These are phyloP conservation scores for Alternaria hordeiaustralica DNA, from an alignment of 2,329 filamentous ascomycete genomes.

Conservation along the genomic window DNA sequence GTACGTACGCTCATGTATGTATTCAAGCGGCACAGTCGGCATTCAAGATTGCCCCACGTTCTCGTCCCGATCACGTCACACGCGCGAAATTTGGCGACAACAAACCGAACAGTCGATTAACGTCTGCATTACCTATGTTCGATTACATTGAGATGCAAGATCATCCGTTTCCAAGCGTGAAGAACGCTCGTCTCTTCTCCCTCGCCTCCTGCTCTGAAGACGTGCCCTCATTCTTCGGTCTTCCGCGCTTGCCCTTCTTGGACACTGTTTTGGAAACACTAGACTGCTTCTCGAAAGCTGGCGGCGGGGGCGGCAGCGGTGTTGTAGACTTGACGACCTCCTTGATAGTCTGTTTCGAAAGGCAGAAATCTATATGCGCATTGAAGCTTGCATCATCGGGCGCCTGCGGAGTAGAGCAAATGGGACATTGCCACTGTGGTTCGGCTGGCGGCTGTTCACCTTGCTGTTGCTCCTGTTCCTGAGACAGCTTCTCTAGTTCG, in stretches of 20 bases:
- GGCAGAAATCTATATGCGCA: conserved; percentile 87
- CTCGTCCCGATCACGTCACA: too few relatives aligned
- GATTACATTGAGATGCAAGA: too few relatives aligned
- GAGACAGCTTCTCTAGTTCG: conserved; percentile 67
- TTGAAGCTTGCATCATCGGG: conserved; percentile 83
- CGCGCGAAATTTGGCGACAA: too few relatives aligned
- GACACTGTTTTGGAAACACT: conserved; percentile 18
- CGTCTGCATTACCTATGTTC: too few relatives aligned
- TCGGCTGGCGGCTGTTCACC: conserved; percentile 19
- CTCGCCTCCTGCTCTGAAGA: conserved; percentile 31
- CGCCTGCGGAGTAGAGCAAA: conserved; percentile 78
- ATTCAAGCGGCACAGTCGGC: too few relatives aligned
- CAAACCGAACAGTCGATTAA: too few relatives aligned
- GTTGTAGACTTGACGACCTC: conserved; percentile 70
- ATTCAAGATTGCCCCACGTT: too few relatives aligned
- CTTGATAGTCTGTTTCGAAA: conserved; percentile 84
- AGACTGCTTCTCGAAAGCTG: conserved; percentile 12
- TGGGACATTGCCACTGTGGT: conserved; percentile 80
- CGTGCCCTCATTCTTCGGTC: conserved; percentile 32
- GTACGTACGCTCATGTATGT: too few relatives aligned
- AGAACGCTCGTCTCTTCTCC: conserved; percentile 44
- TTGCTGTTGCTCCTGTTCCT: conserved; percentile 55
- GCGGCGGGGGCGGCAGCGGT: conserved; percentile 5
- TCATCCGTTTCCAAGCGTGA: conserved; percentile 23
- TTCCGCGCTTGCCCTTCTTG: conserved; percentile 40